These are phyloP conservation scores for Orbilia oligospora DNA, from an alignment of 2,329 filamentous ascomycete species.

Conservation along the genomic window DNA sequence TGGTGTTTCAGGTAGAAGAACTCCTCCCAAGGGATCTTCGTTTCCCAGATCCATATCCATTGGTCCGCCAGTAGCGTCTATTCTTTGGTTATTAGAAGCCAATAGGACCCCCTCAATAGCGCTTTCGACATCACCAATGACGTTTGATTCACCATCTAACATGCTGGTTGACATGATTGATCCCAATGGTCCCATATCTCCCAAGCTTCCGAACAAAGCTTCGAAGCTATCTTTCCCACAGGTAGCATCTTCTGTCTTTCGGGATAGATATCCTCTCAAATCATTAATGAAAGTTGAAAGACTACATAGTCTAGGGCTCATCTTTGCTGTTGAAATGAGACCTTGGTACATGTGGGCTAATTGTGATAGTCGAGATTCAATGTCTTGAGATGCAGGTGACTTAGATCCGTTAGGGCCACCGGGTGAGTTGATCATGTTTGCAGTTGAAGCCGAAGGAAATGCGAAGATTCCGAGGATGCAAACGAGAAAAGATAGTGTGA, in stretches of 20 bases:
- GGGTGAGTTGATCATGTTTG: conserved; percentile 1
- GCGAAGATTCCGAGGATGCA: conserved; percentile 48
- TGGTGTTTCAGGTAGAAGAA: conserved; percentile 29
- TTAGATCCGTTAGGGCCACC: not conserved
- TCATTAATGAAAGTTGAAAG: conserved; percentile 56
- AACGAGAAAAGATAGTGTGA: conserved; percentile 45
- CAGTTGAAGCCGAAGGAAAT: conserved; percentile 23
- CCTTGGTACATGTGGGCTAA: conserved; percentile 43
- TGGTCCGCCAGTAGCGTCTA: not conserved
- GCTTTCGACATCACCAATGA: not conserved
- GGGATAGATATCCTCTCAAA: conserved; percentile 33
- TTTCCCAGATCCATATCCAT: not conserved
- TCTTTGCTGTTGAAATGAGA: conserved; percentile 39
- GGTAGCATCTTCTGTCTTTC: conserved; percentile 26
- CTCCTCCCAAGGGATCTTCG: conserved; percentile 19
- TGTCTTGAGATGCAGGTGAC: conserved; percentile 22
- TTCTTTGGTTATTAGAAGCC: conserved; percentile 19
- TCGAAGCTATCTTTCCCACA: conserved; percentile 55
- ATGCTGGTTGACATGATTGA: not conserved
- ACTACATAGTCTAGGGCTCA: conserved; percentile 47
- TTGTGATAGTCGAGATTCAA: conserved; percentile 39
- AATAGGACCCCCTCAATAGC: conserved; percentile 18
- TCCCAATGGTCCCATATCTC: conserved; percentile 20
- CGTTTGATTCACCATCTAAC: not conserved
- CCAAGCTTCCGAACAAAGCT: conserved; percentile 47